Evolutionary conservation across 345 rosid species (phyloP).

Genomic region (Ailanthus altissimus): DNA sequence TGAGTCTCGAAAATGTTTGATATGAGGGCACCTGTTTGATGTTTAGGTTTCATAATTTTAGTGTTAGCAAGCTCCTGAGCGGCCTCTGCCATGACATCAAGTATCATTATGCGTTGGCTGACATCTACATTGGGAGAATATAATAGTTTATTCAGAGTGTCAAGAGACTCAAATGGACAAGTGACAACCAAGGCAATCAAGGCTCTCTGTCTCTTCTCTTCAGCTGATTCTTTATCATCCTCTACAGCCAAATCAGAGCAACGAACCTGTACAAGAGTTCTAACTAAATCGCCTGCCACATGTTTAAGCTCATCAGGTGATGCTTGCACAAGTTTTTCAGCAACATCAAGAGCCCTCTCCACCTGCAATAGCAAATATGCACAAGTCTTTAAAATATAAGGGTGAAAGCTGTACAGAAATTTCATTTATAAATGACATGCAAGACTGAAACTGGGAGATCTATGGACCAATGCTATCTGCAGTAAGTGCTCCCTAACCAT

Average conservation of each 20-base stretch:
- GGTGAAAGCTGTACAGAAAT: constrained; percentile 12
- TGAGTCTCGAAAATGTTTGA: constrained; percentile 74
- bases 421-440: neutral
- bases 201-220: constrained; percentile 91
- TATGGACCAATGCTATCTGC: neutral
- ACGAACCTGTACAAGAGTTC: constrained; percentile 84
- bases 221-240: constrained; percentile 96
- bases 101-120: constrained; percentile 97
- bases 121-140: constrained; percentile 85
- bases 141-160: constrained; percentile 56
- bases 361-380: constrained; percentile 47
- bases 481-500: neutral
- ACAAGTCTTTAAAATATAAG: neutral
- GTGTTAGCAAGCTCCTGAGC: constrained; percentile 86
- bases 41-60: constrained; percentile 56
- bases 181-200: constrained; percentile 77
- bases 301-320: constrained; percentile 88
- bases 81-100: constrained; percentile 91
- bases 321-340: constrained; percentile 91
- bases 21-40: constrained; percentile 49
- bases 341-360: constrained; percentile 82
- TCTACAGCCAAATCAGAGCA: constrained; percentile 85
- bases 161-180: constrained; percentile 78
- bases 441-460: neutral
- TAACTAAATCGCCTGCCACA: constrained; percentile 74